Evolutionary conservation across 1,284 basidiomycete genomes (phyloP).

Genomic region (Ganoderma multipileum): DNA sequence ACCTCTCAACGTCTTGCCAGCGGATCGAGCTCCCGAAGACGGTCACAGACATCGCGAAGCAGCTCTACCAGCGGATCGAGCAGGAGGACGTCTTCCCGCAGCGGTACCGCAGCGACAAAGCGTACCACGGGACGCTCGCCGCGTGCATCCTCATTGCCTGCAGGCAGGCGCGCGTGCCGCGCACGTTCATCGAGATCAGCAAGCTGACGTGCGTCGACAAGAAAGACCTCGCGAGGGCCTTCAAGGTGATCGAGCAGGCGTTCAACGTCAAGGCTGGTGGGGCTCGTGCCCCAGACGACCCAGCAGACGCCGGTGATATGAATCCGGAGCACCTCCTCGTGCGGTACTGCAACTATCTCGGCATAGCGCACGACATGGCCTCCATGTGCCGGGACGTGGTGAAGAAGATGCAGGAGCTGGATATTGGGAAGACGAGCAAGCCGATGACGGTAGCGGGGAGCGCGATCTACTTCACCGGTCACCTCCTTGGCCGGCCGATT

Average conservation of each 20-base stretch:
- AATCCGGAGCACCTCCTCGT: neutral
- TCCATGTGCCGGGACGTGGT: neutral
- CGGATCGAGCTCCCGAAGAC: neutral
- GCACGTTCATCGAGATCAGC: slow-evolving; percentile 1
- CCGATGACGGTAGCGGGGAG: neutral
- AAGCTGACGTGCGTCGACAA: neutral
- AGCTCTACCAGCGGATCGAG: slow-evolving; percentile 2
- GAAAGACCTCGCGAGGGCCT: neutral
- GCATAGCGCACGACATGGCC: neutral
- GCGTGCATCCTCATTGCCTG: slow-evolving; percentile 3
- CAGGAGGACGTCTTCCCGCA: neutral
- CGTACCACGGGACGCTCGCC: neutral
- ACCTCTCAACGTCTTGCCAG: neutral
- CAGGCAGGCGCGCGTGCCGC: neutral
- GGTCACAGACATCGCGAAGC: neutral
- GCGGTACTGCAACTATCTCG: slow-evolving; percentile 6
- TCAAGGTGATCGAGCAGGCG: neutral
- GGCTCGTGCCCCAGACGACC: neutral
- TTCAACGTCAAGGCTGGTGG: neutral
- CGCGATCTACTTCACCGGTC: slow-evolving; percentile 3
- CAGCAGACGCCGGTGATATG: neutral
- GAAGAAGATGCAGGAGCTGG: neutral
- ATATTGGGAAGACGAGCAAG: neutral
- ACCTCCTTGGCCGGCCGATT: neutral
- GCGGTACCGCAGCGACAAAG: neutral